These are phyloP conservation scores for Sorghum bicolor DNA, from an alignment of 176 grass and related monocot species.

Conservation along the genomic window DNA sequence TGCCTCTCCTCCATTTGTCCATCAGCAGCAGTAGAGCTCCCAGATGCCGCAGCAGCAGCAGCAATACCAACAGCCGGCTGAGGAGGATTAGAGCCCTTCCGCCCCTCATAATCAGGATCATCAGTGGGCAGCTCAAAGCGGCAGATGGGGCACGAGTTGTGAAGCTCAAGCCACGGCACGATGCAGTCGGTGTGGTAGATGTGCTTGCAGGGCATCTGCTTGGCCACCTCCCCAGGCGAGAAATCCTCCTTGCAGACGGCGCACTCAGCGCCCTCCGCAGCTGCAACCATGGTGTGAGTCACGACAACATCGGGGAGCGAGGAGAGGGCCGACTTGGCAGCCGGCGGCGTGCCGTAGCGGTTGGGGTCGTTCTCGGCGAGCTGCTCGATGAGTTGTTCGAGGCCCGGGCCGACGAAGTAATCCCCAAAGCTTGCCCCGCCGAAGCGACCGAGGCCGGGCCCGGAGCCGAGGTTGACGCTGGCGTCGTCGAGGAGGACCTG, in stretches of 20 bases:
- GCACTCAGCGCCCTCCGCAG: conserved; percentile 63
- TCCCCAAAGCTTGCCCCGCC: conserved; percentile 82
- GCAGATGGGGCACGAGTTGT: conserved; percentile 96
- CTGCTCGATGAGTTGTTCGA: conserved; percentile 95
- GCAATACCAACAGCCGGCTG: background rate
- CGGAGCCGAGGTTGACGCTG: conserved; percentile 36
- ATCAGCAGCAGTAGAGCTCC: conserved; percentile 29
- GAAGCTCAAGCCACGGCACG: conserved; percentile 86
- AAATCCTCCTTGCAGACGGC: conserved; percentile 92
- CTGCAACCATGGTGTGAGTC: conserved; percentile 48
- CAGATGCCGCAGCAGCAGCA: conserved; percentile 17
- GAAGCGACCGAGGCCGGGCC: conserved; percentile 35
- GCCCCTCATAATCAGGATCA: conserved; percentile 75
- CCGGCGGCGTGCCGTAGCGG: conserved; percentile 85
- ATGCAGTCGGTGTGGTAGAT: conserved; percentile 87
- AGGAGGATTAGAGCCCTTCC: conserved; percentile 16
- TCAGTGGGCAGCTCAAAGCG: conserved; percentile 93
- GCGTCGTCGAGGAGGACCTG: conserved; percentile 74
- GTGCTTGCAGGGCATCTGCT: conserved; percentile 95
- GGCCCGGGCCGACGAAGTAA: conserved; percentile 82
- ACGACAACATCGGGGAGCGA: conserved; percentile 65
- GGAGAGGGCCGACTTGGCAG: conserved; percentile 56
- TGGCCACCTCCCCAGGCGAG: conserved; percentile 68
- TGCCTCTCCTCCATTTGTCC: conserved; percentile 16
- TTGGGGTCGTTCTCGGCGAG: conserved; percentile 94